Percentiles rank a stretch among this genome's conserved stretches.
These are phyloP conservation scores for Citrullus mucosospermus DNA, from an alignment of 306 rosid genomes.

Conservation along the genomic window DNA sequence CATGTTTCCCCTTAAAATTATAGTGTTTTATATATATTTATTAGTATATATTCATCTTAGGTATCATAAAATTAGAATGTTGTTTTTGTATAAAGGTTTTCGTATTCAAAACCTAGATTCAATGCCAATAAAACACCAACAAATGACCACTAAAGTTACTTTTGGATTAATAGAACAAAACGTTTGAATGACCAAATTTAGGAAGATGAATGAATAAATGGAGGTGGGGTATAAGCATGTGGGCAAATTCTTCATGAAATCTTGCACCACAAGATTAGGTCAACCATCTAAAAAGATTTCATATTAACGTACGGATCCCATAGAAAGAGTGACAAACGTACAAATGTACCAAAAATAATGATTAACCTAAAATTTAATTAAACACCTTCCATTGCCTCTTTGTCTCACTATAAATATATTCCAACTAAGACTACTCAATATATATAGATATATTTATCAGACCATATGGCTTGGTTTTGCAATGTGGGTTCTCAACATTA, in stretches of 20 bases:
- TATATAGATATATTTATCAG: background rate
- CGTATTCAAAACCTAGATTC: too few species aligned
- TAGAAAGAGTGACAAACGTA: background rate
- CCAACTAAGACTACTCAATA: background rate
- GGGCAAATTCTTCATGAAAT: background rate
- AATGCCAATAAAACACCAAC: background rate
- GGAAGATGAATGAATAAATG: background rate
- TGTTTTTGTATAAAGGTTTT: too few species aligned
- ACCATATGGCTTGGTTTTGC: constrained; percentile 6
- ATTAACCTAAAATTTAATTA: background rate
- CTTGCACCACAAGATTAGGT: background rate
- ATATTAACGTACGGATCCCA: background rate
- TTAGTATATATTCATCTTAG: too few species aligned
- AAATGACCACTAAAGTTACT: background rate
- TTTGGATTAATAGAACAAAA: background rate
- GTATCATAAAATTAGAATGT: too few species aligned
- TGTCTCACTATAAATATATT: background rate
- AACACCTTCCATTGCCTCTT: background rate
- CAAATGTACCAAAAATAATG: constrained; percentile 4
- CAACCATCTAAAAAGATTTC: background rate
- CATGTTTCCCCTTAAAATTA: too few species aligned
- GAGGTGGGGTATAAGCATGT: background rate
- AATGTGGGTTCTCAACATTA: background rate
- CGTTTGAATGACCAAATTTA: background rate
- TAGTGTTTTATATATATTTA: too few species aligned